Evolutionary conservation across 2,329 filamentous ascomycete species (phyloP).

Genomic region (Calonectria multiphialidica): DNA sequence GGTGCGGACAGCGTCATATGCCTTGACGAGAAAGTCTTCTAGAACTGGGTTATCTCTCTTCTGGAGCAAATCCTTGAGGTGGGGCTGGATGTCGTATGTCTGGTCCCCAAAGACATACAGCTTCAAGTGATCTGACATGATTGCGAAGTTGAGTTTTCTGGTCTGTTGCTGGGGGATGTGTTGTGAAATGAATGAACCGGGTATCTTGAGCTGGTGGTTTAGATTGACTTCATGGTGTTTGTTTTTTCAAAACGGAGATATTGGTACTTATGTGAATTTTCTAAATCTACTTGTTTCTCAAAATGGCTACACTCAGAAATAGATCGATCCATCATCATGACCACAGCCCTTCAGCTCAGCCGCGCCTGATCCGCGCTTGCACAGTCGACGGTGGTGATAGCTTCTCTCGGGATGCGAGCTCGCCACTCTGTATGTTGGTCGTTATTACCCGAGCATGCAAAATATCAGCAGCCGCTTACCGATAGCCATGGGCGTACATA

Average conservation of each 20-base stretch:
- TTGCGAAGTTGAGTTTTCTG: not conserved
- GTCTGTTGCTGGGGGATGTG: not conserved
- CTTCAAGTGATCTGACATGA: not conserved
- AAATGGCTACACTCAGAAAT: not conserved
- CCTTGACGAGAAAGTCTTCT: slow-evolving; percentile 32
- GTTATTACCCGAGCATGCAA: slow-evolving; percentile 6
- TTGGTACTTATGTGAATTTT: slow-evolving; percentile 5
- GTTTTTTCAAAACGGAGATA: not conserved
- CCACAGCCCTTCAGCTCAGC: not conserved
- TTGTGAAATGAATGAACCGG: not conserved
- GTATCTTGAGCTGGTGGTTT: not conserved
- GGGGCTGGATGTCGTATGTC: slow-evolving; percentile 18
- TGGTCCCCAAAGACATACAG: slow-evolving; percentile 19
- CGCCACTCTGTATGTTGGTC: not conserved
- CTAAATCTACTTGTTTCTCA: not conserved
- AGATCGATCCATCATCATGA: not conserved
- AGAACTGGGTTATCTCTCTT: slow-evolving; percentile 38
- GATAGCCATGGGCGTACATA: not conserved
- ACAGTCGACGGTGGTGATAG: not conserved
- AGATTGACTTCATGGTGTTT: not conserved
- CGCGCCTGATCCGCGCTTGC: not conserved
- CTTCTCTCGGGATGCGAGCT: not conserved
- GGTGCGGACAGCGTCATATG: slow-evolving; percentile 30
- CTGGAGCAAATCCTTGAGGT: slow-evolving; percentile 29
- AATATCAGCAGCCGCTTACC: slow-evolving; percentile 7